A percentile compares a stretch with the other conserved stretches of the same genome.
Conservation (phyloP, 2,329 filamentous ascomycete genomes). For the Phaeomoniella chlamydospora region DNA sequence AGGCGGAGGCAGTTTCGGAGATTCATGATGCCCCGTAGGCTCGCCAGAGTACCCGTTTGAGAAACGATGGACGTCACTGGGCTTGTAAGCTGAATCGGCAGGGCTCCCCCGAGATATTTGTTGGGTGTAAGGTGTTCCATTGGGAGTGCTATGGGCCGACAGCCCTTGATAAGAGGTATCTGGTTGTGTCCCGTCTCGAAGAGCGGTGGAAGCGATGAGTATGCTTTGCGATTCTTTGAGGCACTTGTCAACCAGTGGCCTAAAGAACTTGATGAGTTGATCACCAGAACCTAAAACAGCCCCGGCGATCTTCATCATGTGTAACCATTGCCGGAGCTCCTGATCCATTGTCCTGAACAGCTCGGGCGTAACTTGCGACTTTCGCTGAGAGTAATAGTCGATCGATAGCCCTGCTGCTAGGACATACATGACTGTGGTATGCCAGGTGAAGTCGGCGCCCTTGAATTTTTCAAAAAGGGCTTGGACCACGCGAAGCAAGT, state of each 20-base stretch:
- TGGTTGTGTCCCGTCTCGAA: too few relatives aligned
- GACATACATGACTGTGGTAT: conserved; percentile 10
- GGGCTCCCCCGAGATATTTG: too few relatives aligned
- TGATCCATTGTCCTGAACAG: conserved; percentile 12
- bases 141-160: too few relatives aligned
- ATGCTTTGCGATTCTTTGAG: conserved; percentile 9
- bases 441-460: conserved; percentile 13
- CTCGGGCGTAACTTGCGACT: conserved; percentile 6
- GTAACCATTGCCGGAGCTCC: conserved; percentile 12
- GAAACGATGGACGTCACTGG: too few relatives aligned
- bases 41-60: too few relatives aligned
- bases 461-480: conserved; percentile 11
- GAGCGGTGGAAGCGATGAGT: conserved; percentile 5
- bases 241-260: conserved; percentile 8
- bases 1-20: background rate
- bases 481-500: conserved; percentile 15
- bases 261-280: conserved; percentile 9
- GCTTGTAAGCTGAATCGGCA: too few relatives aligned
- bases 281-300: conserved; percentile 10
- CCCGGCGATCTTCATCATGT: conserved; percentile 12
- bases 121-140: too few relatives aligned
- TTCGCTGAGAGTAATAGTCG: conserved; percentile 8
- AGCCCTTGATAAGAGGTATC: too few relatives aligned
- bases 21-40: background rate
- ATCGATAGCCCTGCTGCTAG: conserved; percentile 11